Evolutionary conservation across 345 rosid species (phyloP), one percentile per base, ranked within the genome.

Genomic region (Linum usitatissimum): DNA sequence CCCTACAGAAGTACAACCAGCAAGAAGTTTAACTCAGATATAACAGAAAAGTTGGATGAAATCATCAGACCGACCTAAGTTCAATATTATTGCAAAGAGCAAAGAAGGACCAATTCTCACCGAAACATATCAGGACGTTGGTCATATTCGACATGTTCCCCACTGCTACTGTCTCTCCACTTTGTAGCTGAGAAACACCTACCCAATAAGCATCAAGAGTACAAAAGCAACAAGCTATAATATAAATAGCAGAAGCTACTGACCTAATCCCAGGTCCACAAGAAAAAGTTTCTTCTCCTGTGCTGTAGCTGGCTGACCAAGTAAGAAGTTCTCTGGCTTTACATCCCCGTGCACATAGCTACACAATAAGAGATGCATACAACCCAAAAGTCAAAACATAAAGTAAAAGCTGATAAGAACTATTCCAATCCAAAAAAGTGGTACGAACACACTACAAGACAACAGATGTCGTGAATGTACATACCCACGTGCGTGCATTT

Each of bases 301-400:
- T n/a, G 68, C 59, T 5, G 68, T 64, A 63, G 65, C 68, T 53
- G 76, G 76, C 56, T 67, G 76, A 59, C 76, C 76, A 54, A 72
- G 76, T 45, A 72, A 68, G 48, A 72, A 72, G 45, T 72, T 72
- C 51, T 72, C 76, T 5, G 76, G 76, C 49, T 72, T 72, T 30
- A 72, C 76, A 60, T 72, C 76, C 40, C 76, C 76, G 53, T 72
- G 76, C 68, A 72, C 76, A 64, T 67, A 72, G 68, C 76, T 72
- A 15, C 15, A 45, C 10, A 13, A 45, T 15, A 45, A 45, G 10
- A 45, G 15, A 12, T 7, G 51, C 51, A 45, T 7, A 10, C 51
- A 45, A 45, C 8, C 10, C 5, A 34, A 34, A 34, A 34, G 8
- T 45, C 51, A 45, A 45, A 3, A 45, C 14, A 45, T 1, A 15